Base-by-base conservation (phyloP, 768 basidiomycete genomes). In the Serpula lacrymans region DNA sequence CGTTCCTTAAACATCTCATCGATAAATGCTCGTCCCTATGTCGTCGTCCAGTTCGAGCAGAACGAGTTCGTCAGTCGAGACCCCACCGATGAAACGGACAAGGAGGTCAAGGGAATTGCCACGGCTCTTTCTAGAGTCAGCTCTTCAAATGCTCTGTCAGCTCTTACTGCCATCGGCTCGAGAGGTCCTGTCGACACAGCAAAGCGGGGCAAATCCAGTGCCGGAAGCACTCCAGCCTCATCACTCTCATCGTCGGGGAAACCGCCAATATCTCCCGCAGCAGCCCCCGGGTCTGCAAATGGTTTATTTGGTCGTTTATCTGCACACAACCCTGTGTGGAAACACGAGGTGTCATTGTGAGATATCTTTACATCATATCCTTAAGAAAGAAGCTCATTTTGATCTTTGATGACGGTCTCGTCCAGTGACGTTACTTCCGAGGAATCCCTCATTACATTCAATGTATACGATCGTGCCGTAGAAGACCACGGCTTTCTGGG, bases 271-370 rank as follows among this genome's bases (percentile, higher is more conserved):
- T 68, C 55, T 2, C 48, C 56, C 20, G 42, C 31, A 38, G 39
- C 43, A 42, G 47, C 59, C 12, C 39, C 52, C 2, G 35, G 51
- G 27, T 43, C 66, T 25, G 54, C 54, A 1, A 71, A 70, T 35
- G 62, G 70, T 5, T 72, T 86, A 38, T 84, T 88, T 52, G 75
- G 78, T 45, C 72, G 80, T 37, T 62, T 79, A 26, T 82, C 81
- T 14, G 75, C 88, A 42, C 77, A 89, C 56, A 97, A 92, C 69
- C 95, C 96, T 9, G 84, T 94, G 16, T 99, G 96, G 96, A 99
- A 99, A 68, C 95, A 98, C 61, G 88, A 98, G 62, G 96, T 98
- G 24, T 84, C 89, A 31, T 99, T 99, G 95, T 97, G 64, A 65
- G 94, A 76, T 6, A n/a, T 29, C 27, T 34, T 22, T 39, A 47